Evolutionary conservation across 2,329 filamentous ascomycete species (phyloP).

Genomic region (Botrytis fragariae): DNA sequence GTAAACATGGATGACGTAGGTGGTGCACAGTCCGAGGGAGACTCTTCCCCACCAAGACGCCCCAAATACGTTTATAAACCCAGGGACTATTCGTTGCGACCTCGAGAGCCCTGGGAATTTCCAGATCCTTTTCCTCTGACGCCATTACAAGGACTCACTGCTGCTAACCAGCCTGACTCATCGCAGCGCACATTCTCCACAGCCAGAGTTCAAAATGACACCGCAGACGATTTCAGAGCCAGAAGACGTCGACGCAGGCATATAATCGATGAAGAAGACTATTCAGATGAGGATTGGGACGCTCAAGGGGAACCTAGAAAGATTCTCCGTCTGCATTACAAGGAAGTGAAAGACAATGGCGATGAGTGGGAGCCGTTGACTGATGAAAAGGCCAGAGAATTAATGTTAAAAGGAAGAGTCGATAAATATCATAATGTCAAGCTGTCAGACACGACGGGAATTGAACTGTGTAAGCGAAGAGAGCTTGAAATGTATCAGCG

Average conservation of each 20-base stretch:
- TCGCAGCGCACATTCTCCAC: background rate
- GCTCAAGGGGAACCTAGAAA: background rate
- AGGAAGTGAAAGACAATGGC: background rate
- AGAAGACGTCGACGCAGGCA: constrained; percentile 1
- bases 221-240: background rate
- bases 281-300: background rate
- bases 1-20: background rate
- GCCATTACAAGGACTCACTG: background rate
- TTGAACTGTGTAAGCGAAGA: background rate
- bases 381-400: background rate
- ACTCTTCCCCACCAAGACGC: background rate
- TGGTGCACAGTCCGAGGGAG: background rate
- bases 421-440: background rate
- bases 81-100: background rate
- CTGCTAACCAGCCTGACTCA: background rate
- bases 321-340: background rate
- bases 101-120: background rate
- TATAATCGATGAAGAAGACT: background rate
- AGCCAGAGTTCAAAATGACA: background rate
- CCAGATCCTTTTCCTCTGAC: background rate
- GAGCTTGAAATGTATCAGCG: background rate
- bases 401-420: background rate
- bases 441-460: background rate
- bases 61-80: background rate
- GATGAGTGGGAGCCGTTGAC: background rate